These are phyloP conservation scores for Xylaria sp. DNA, from an alignment of 2,329 filamentous ascomycete species.

Conservation along the genomic window DNA sequence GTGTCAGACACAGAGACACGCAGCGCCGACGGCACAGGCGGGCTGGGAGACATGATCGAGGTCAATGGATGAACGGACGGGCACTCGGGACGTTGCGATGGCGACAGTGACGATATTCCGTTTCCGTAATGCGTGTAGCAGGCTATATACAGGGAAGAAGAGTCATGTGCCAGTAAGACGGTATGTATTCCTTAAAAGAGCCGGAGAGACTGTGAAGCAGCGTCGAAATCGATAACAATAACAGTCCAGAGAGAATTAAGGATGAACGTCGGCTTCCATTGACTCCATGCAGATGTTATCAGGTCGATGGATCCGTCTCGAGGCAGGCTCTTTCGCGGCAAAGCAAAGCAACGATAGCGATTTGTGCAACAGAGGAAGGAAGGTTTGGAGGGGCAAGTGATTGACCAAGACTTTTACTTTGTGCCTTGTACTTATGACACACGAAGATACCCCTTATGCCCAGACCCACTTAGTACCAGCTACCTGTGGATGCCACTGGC, in stretches of 20 bases:
- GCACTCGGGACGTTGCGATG: neutral
- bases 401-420: neutral
- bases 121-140: too few species aligned
- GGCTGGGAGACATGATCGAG: neutral
- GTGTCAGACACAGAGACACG: constrained; percentile 7
- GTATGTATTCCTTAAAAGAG: too few species aligned
- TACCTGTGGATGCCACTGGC: neutral
- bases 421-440: too few species aligned
- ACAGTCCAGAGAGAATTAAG: too few species aligned
- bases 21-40: constrained; percentile 5
- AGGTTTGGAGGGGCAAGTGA: neutral
- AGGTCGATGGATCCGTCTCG: neutral
- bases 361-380: neutral
- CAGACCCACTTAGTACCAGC: neutral
- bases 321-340: neutral
- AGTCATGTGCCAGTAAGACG: too few species aligned
- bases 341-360: neutral
- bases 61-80: too few species aligned
- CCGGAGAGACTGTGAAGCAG: too few species aligned
- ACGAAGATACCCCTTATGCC: neutral
- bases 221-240: too few species aligned
- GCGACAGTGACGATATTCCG: neutral
- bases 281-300: neutral
- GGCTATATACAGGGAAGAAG: too few species aligned
- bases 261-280: too few species aligned